Evolutionary conservation across 192 early-diverging fungal species (phyloP).

Genomic region (Neocallimastix lanati): DNA sequence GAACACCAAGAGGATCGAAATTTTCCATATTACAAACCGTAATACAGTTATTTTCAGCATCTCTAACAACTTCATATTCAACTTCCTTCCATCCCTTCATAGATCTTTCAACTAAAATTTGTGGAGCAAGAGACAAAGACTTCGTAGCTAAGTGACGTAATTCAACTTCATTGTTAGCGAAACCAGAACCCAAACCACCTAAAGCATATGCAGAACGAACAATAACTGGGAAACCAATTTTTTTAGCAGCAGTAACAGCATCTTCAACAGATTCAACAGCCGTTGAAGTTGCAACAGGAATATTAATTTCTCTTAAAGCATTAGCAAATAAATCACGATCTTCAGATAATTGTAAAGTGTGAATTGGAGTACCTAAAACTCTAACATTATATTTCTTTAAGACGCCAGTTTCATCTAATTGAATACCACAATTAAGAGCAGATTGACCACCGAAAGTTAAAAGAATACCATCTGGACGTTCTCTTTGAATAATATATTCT

Average conservation of each 20-base stretch:
- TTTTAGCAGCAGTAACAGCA: constrained; percentile 60
- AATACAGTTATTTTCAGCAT: constrained; percentile 92
- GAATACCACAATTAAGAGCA: constrained; percentile 87
- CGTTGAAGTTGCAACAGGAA: constrained; percentile 74
- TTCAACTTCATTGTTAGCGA: constrained; percentile 57
- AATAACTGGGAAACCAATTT: constrained; percentile 88
- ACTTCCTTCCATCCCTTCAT: constrained; percentile 99
- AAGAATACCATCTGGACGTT: constrained; percentile 87
- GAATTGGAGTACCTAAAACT: constrained; percentile 87
- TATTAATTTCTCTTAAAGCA: constrained; percentile 73
- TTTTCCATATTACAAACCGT: constrained; percentile 99
- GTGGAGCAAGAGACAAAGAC: constrained; percentile 69
- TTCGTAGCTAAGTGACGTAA: constrained; percentile 62
- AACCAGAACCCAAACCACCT: constrained; percentile 94
- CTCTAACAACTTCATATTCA: constrained; percentile 97
- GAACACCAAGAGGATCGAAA: constrained; percentile 95
- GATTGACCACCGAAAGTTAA: constrained; percentile 95
- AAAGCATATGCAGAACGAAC: constrained; percentile 85
- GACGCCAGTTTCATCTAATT: constrained; percentile 63
- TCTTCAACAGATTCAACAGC: constrained; percentile 76
- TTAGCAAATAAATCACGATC: constrained; percentile 91
- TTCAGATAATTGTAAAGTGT: constrained; percentile 76
- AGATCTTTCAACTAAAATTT: constrained; percentile 82
- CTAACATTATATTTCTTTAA: constrained; percentile 65
- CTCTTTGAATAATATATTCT: constrained; percentile 75